Percentiles rank a stretch among this genome's conserved stretches.
These are phyloP conservation scores for Hyaloscypha variabilis DNA, from an alignment of 495 filamentous ascomycete genomes.

Conservation along the genomic window DNA sequence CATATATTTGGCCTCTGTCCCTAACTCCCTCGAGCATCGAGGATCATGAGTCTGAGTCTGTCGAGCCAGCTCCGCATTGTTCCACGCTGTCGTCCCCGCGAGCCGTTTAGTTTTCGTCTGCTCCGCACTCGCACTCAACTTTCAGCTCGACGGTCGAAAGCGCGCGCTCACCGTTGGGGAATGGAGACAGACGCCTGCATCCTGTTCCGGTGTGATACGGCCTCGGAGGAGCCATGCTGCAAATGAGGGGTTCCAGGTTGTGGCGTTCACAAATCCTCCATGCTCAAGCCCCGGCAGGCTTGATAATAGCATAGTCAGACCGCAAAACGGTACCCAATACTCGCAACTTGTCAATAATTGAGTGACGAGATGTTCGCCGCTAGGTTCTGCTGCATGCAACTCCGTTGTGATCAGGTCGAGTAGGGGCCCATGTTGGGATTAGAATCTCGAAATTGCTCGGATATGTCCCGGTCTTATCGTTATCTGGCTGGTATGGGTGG, in stretches of 20 bases:
- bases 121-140: too few species aligned
- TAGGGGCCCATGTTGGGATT: background rate
- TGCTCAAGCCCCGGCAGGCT: conserved; percentile 1
- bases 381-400: background rate
- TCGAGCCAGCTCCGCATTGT: conserved; percentile 2
- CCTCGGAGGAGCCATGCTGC: background rate
- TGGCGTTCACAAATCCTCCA: conserved; percentile 6
- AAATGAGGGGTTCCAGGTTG: conserved; percentile 11
- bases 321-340: background rate
- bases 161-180: background rate
- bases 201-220: conserved; percentile 9
- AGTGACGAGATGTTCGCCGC: background rate
- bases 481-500: conserved; percentile 20
- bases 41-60: background rate
- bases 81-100: background rate
- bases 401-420: conserved; percentile 6
- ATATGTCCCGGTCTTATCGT: conserved; percentile 25
- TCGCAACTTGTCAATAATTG: conserved; percentile 4
- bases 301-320: conserved; percentile 1
- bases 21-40: conserved; percentile 1
- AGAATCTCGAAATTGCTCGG: conserved; percentile 12
- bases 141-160: background rate
- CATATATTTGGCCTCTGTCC: conserved; percentile 2
- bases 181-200: background rate
- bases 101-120: conserved; percentile 11